phyloP scores from a whole-genome alignment of 1,139 yeast genomes.

The Entelexis paramagnoliae region DNA sequence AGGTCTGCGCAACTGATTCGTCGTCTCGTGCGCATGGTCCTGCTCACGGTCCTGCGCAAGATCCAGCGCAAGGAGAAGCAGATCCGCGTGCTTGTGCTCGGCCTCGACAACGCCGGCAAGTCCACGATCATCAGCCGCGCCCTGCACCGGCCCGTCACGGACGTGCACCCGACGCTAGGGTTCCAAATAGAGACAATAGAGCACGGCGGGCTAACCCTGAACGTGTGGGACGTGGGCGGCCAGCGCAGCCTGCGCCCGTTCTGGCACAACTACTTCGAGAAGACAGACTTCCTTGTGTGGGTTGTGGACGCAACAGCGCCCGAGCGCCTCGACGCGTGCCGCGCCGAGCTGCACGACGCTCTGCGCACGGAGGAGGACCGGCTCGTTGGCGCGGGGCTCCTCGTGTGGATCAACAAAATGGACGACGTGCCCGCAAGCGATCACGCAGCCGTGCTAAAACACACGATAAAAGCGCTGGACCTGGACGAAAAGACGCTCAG shows the following conservation, averaged over 20 bases:
- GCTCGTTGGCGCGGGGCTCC: constrained; percentile 51
- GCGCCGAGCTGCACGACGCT: constrained; percentile 51
- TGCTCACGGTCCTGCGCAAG: constrained; percentile 67
- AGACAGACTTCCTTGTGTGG: constrained; percentile 80
- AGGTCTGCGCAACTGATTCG: too few species aligned
- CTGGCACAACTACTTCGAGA: constrained; percentile 87
- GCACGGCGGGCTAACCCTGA: constrained; percentile 35
- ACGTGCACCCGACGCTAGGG: constrained; percentile 54
- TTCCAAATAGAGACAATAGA: constrained; percentile 50
- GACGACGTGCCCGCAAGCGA: constrained; percentile 19
- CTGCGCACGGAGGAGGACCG: constrained; percentile 48
- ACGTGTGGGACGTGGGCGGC: constrained; percentile 77
- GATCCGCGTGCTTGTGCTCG: constrained; percentile 62
- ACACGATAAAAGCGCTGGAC: neutral
- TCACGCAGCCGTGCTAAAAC: neutral
- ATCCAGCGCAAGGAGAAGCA: constrained; percentile 75
- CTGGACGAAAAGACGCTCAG: constrained; percentile 16
- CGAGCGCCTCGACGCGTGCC: constrained; percentile 56
- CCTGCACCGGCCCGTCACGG: constrained; percentile 34
- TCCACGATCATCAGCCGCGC: constrained; percentile 60
- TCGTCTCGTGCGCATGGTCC: constrained; percentile 66
- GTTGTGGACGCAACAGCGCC: constrained; percentile 66
- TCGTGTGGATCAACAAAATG: constrained; percentile 39
- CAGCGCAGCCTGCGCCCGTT: constrained; percentile 67
- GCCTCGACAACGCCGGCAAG: constrained; percentile 84